Evolutionary conservation across 2,329 filamentous ascomycete genomes (phyloP).

Genomic region (Xylariaceae sp.): DNA sequence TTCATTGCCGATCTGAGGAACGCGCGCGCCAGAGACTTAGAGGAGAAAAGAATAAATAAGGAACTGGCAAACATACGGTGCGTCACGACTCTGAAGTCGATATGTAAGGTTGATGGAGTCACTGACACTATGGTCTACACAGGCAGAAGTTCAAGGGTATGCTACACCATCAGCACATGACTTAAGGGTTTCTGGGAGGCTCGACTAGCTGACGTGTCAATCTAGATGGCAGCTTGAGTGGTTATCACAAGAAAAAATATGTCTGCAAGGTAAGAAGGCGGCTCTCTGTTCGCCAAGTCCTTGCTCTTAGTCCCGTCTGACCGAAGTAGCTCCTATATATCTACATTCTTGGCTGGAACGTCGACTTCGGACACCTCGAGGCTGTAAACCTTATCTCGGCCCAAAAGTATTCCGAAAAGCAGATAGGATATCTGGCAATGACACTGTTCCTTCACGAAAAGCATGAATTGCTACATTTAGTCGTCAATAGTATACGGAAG

Average conservation of each 20-base stretch:
- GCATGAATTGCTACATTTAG: conserved; percentile 90
- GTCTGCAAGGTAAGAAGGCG: conserved; percentile 74
- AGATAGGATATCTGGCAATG: conserved; percentile 97
- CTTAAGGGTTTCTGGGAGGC: not conserved
- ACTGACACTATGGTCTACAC: conserved; percentile 15
- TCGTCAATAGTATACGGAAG: conserved; percentile 98
- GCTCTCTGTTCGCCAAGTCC: too few species aligned
- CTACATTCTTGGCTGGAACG: conserved; percentile 97
- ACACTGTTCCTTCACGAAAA: conserved; percentile 96
- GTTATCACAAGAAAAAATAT: conserved; percentile 99
- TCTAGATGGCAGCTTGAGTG: conserved; percentile 78
- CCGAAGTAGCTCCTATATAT: conserved; percentile 80
- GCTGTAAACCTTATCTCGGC: conserved; percentile 97
- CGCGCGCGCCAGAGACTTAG: conserved; percentile 87
- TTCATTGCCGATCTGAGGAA: conserved; percentile 98
- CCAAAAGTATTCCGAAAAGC: conserved; percentile 97
- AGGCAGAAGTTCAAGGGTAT: conserved; percentile 90
- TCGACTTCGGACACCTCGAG: conserved; percentile 97
- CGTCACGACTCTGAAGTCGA: conserved; percentile 25
- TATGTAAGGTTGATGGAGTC: not conserved
- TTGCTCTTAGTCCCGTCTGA: conserved; percentile 1
- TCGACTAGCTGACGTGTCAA: conserved; percentile 20
- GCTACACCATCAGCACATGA: conserved; percentile 10
- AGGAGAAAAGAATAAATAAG: conserved; percentile 99
- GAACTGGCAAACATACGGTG: conserved; percentile 94